Conservation (phyloP, 2,329 filamentous ascomycete species). For the Venturiaceae sp. region DNA sequence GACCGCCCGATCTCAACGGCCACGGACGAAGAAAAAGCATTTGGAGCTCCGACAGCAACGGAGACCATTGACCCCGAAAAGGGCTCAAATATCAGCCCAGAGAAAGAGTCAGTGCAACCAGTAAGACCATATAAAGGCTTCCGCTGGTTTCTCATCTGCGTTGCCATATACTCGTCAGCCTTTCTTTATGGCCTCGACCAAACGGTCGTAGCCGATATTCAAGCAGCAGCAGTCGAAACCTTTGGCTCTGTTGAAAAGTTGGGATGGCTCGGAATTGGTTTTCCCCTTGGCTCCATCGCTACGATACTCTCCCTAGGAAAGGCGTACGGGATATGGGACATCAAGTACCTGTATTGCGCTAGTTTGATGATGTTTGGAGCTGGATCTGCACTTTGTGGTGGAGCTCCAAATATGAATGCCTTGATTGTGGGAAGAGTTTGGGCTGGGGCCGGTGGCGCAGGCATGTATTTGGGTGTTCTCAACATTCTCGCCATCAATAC, state of each 20-base stretch:
- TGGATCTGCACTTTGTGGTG: slow-evolving; percentile 20
- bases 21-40: neutral
- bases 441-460: slow-evolving; percentile 6
- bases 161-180: neutral
- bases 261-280: slow-evolving; percentile 19
- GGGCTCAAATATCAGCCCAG: neutral
- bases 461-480: slow-evolving; percentile 5
- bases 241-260: slow-evolving; percentile 19
- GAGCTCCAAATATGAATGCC: slow-evolving; percentile 17
- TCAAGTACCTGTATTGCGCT: slow-evolving; percentile 18
- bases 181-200: slow-evolving; percentile 13
- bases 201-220: slow-evolving; percentile 21
- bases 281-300: slow-evolving; percentile 16
- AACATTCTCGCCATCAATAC: slow-evolving; percentile 5
- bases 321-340: slow-evolving; percentile 17
- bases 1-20: neutral
- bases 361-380: slow-evolving; percentile 17
- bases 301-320: slow-evolving; percentile 14
- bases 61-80: neutral
- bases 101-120: neutral
- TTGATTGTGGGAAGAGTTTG: slow-evolving; percentile 21
- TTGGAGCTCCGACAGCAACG: neutral
- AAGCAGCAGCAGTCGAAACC: slow-evolving; percentile 16
- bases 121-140: neutral
- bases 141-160: slow-evolving; percentile 1